Base-by-base conservation (phyloP, 176 grass and related monocot genomes). In the Pontederia paniculata region DNA sequence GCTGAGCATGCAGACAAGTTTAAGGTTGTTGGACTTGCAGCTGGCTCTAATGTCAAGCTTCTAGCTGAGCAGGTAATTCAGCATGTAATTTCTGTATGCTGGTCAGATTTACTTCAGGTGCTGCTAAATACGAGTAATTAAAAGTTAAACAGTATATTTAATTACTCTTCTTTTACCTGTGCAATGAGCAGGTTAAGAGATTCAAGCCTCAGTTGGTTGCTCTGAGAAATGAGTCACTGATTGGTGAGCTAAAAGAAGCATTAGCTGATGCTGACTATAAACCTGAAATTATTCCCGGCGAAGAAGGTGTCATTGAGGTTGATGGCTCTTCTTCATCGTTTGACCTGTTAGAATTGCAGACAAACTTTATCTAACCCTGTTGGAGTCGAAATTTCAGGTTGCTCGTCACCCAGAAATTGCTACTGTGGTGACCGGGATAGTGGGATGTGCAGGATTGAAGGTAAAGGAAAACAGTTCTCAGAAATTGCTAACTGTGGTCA, bases 241-340 rank as follows among this genome's bases (percentile, higher is more conserved):
- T 98, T 53, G 74, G 72, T 77, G 86, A 98, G 67, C 62, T 98
- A 44, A 91, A 84, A 78, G 86, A 88, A 79, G 93, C 93, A 43
- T 69, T 98, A 76, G 93, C 86, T 83, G 93, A 80, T 72, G 87
- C 71, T 70, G 86, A 98, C 12, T 47, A 84, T 21, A 98, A 84
- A 72, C 86, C 86, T 74, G 86, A 98, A 71, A 98, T 98, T 67
- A 98, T 98, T 76, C 86, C 93, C 54, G 93, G 93, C 60, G 93
- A 98, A 58, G 56, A 98, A 84, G 93, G 93, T 63, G 66, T 91
- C 47, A 63, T 91, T 62, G 93, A 98, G 80, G 93, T 88, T 50
- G 50, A 2, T 22, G 21, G 9, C 16, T 31, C 16, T 41, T 4
- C 41, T 10, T 20, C 8, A 21, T 14, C 10, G 45, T 15, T 13